These are phyloP conservation scores for Nitzschia sp. DNA, from an alignment of 108 stramenopile genomes.

Conservation along the genomic window DNA sequence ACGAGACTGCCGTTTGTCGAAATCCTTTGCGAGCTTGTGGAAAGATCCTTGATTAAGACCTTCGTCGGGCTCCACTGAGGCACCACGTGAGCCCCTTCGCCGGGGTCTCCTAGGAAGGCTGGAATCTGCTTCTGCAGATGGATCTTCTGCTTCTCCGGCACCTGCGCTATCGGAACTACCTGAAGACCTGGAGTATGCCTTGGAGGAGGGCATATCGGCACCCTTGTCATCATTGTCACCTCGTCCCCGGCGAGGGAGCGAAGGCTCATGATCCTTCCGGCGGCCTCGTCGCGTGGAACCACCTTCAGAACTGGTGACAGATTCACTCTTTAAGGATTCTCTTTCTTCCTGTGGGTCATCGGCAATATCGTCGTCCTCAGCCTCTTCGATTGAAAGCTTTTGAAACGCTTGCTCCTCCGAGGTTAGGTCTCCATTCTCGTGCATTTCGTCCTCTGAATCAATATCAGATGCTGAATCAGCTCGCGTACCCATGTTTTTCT, in stretches of 20 bases:
- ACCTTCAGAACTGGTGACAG: constrained; percentile 4
- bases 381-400: neutral
- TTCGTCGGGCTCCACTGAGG: constrained; percentile 12
- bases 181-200: neutral
- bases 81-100: constrained; percentile 11
- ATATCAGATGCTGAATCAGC: constrained; percentile 15
- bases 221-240: neutral
- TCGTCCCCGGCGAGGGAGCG: constrained; percentile 11
- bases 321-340: constrained; percentile 5
- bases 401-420: neutral
- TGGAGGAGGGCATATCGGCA: constrained; percentile 2
- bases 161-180: neutral
- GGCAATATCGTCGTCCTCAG: constrained; percentile 18
- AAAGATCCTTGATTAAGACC: constrained; percentile 15
- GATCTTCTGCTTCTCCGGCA: neutral
- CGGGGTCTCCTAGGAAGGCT: constrained; percentile 13
- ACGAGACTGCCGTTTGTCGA: constrained; percentile 15
- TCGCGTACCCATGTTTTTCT: constrained; percentile 17
- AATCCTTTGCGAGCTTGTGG: constrained; percentile 24
- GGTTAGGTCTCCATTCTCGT: constrained; percentile 5
- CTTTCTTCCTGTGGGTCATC: constrained; percentile 10
- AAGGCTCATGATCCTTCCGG: constrained; percentile 8
- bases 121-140: neutral
- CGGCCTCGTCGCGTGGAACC: neutral
- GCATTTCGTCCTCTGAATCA: constrained; percentile 8